phyloP scores from a whole-genome alignment of 768 basidiomycete species.

The Cystoderma amianthinum region DNA sequence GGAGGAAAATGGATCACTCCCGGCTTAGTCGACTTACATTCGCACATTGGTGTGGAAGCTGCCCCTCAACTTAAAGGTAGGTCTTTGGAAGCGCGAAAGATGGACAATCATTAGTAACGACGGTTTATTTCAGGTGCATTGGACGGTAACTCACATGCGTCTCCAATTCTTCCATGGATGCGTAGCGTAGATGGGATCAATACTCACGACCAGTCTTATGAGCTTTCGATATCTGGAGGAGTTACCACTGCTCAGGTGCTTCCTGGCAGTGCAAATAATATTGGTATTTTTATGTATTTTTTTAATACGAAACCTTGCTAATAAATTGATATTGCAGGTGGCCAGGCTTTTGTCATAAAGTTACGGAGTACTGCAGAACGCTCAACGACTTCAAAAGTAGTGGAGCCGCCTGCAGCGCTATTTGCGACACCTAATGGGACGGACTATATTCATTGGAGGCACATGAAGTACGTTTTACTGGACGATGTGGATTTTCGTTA shows the following conservation, averaged over 20 bases:
- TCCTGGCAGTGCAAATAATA: conserved; percentile 60
- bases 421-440: conserved; percentile 29
- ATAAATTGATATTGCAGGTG: conserved; percentile 32
- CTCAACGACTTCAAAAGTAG: conserved; percentile 58
- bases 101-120: neutral
- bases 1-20: conserved; percentile 54
- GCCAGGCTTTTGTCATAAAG: conserved; percentile 77
- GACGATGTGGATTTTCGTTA: neutral
- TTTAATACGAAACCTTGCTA: neutral
- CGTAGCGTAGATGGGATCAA: conserved; percentile 69
- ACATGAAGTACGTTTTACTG: conserved; percentile 62
- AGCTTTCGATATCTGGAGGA: conserved; percentile 56
- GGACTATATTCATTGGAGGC: conserved; percentile 49
- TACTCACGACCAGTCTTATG: conserved; percentile 62
- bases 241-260: conserved; percentile 73
- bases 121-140: conserved; percentile 24
- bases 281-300: conserved; percentile 30
- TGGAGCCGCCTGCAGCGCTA: conserved; percentile 63
- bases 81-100: conserved; percentile 5
- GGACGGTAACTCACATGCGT: conserved; percentile 52
- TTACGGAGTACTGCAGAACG: conserved; percentile 61
- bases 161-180: conserved; percentile 52
- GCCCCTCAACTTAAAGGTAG: conserved; percentile 21
- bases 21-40: conserved; percentile 42
- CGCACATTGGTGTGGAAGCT: conserved; percentile 29